Evolutionary conservation across 106 monocot genomes (phyloP).

Genomic region (Ottelia alismoides): DNA sequence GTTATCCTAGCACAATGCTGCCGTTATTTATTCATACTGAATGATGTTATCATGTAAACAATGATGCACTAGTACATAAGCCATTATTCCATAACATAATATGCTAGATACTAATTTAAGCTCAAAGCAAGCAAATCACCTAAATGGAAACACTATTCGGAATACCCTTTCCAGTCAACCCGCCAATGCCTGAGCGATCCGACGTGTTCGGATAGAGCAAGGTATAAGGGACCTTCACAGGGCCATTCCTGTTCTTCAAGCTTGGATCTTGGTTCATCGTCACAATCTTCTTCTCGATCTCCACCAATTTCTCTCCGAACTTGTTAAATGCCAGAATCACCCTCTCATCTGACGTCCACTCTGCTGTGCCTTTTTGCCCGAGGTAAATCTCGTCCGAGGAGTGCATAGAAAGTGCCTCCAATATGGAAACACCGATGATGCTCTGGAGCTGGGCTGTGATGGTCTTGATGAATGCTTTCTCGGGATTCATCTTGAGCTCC

Average conservation of each 20-base stretch:
- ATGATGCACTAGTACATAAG: too few species aligned
- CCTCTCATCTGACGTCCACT: slow-evolving; percentile 54
- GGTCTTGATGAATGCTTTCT: slow-evolving; percentile 35
- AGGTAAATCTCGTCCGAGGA: slow-evolving; percentile 71
- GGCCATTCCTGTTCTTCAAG: slow-evolving; percentile 52
- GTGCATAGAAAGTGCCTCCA: slow-evolving; percentile 64
- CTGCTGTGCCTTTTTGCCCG: slow-evolving; percentile 33
- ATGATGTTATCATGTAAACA: too few species aligned
- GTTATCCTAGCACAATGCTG: too few species aligned
- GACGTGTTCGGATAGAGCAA: slow-evolving; percentile 48
- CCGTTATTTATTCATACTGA: too few species aligned
- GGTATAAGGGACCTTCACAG: slow-evolving; percentile 43
- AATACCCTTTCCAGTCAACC: slow-evolving; percentile 50
- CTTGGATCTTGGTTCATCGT: slow-evolving; percentile 25
- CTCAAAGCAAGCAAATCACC: too few species aligned
- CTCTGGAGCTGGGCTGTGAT: slow-evolving; percentile 39
- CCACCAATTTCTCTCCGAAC: slow-evolving; percentile 28
- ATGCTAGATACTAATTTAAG: too few species aligned
- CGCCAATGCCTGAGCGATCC: slow-evolving; percentile 12
- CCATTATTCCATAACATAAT: too few species aligned
- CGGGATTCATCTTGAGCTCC: slow-evolving; percentile 32
- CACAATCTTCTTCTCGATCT: slow-evolving; percentile 32
- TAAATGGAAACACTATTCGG: slow-evolving; percentile 76
- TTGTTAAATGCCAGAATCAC: slow-evolving; percentile 32
- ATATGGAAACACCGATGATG: slow-evolving; percentile 34